Conservation (phyloP, 768 basidiomycete species). For the Panaeolus cyanescens region DNA sequence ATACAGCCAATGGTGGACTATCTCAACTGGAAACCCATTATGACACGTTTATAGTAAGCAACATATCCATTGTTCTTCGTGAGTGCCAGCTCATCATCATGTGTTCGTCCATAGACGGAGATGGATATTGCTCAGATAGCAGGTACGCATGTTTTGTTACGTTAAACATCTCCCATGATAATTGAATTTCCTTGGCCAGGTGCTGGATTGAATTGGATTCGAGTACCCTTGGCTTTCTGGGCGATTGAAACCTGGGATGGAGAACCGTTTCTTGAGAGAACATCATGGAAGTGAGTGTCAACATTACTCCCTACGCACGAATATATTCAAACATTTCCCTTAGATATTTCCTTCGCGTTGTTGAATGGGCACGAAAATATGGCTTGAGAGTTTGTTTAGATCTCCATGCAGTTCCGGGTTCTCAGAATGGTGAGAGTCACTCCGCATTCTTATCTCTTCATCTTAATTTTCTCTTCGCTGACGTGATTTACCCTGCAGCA, state of each 20-base stretch:
- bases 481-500: conserved; percentile 52
- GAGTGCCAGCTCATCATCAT: conserved; percentile 34
- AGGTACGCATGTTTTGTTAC: conserved; percentile 26
- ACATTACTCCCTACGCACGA: neutral
- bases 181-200: conserved; percentile 23
- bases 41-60: conserved; percentile 68
- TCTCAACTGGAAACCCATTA: conserved; percentile 75
- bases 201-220: conserved; percentile 84
- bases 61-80: neutral
- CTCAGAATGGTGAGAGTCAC: conserved; percentile 62
- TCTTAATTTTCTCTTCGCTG: conserved; percentile 13
- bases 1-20: conserved; percentile 56
- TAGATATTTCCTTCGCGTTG: conserved; percentile 71
- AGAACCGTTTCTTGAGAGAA: conserved; percentile 76
- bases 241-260: conserved; percentile 73
- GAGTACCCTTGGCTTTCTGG: conserved; percentile 85
- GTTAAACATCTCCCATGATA: neutral
- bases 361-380: conserved; percentile 88
- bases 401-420: conserved; percentile 77
- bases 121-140: conserved; percentile 86
- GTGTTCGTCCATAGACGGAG: conserved; percentile 60
- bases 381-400: conserved; percentile 84
- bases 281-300: conserved; percentile 66
- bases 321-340: neutral
- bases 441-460: conserved; percentile 2